Conservation (phyloP, 768 basidiomycete genomes). For the Mycena kentingensis region DNA sequence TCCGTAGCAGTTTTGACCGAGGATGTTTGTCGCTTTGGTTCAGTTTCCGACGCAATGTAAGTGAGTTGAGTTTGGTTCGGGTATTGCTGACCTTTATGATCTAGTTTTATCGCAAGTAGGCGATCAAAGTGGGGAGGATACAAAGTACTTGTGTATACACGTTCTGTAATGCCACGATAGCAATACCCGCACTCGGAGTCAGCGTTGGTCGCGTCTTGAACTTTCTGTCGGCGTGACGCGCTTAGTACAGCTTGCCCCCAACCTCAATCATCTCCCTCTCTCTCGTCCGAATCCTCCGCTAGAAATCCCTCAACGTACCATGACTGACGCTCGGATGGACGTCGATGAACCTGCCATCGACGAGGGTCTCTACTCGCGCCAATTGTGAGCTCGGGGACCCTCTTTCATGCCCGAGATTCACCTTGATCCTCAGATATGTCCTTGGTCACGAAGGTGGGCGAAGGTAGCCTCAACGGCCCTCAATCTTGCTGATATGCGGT, state of each 20-base stretch:
- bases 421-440: conserved; percentile 66
- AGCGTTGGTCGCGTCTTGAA: too few species aligned
- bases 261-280: not conserved
- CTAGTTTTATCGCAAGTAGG: conserved; percentile 82
- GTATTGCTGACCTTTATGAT: conserved; percentile 21
- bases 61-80: conserved; percentile 31
- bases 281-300: too few species aligned
- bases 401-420: conserved; percentile 13
- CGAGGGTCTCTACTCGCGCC: conserved; percentile 91
- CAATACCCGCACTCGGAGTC: too few species aligned
- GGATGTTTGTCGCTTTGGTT: conserved; percentile 97
- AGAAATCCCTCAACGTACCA: too few species aligned
- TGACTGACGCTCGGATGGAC: conserved; percentile 72
- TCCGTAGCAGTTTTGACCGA: conserved; percentile 94
- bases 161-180: not conserved
- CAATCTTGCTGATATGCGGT: conserved; percentile 2
- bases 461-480: not conserved
- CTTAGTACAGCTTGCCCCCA: not conserved
- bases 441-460: conserved; percentile 89
- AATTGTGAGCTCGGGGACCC: conserved; percentile 63
- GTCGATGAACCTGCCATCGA: conserved; percentile 87
- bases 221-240: too few species aligned
- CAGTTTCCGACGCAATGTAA: conserved; percentile 90
- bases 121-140: conserved; percentile 15
- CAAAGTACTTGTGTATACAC: conserved; percentile 3